Evolutionary conservation across 805 yeast species (phyloP).

Genomic region (Wickerhamomyces xylosicus): DNA sequence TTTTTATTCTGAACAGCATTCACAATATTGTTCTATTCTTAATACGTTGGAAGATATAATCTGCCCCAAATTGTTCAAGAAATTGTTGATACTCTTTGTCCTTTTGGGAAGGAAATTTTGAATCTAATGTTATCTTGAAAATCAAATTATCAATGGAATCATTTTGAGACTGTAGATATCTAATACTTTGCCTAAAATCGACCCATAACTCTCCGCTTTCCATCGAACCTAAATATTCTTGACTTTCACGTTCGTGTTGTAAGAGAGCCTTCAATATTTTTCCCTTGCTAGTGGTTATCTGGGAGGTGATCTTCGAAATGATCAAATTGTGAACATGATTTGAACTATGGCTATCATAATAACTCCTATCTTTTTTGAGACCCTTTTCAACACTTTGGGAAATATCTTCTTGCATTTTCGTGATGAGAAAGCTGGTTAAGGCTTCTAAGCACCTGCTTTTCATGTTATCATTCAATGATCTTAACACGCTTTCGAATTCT

Average conservation of each 20-base stretch:
- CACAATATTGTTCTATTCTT: too few species aligned
- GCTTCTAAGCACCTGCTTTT: not conserved
- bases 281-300: not conserved
- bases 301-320: not conserved
- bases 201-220: not conserved
- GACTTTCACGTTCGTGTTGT: not conserved
- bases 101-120: too few species aligned
- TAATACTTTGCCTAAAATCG: not conserved
- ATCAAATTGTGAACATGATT: too few species aligned
- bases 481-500: not conserved
- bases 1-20: too few species aligned
- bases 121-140: not conserved
- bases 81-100: too few species aligned
- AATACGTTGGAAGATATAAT: too few species aligned
- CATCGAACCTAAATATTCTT: not conserved
- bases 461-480: not conserved
- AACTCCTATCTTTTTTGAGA: too few species aligned
- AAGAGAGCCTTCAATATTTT: not conserved
- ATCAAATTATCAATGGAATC: not conserved
- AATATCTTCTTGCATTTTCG: not conserved
- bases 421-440: not conserved
- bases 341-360: too few species aligned
- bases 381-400: too few species aligned
- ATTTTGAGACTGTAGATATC: not conserved
- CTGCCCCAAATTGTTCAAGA: too few species aligned